These are phyloP conservation scores for Selenicereus undatus DNA, from an alignment of 148 eudicot species.

Conservation along the genomic window DNA sequence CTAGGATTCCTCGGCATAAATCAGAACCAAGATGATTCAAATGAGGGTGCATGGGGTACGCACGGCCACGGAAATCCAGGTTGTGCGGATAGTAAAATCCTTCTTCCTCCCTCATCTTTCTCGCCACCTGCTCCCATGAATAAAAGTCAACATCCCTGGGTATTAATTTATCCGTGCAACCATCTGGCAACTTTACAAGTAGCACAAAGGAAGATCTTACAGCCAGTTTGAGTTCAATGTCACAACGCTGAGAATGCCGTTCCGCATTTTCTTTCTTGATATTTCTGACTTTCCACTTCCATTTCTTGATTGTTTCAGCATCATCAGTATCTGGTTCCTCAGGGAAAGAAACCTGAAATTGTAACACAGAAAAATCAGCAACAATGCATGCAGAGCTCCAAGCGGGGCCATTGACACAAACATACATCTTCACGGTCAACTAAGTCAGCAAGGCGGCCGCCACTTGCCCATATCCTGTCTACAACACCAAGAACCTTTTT, in stretches of 20 bases:
- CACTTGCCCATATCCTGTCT: constrained; percentile 90
- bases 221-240: constrained; percentile 84
- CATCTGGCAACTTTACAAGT: not conserved
- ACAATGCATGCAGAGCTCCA: not conserved
- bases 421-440: constrained; percentile 87
- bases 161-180: constrained; percentile 2
- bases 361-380: constrained; percentile 9
- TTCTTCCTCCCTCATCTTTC: constrained; percentile 89
- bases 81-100: constrained; percentile 92
- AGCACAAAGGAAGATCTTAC: constrained; percentile 38
- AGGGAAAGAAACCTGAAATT: constrained; percentile 56
- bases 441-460: constrained; percentile 74
- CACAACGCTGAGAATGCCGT: constrained; percentile 89
- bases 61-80: constrained; percentile 96
- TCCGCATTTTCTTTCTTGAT: constrained; percentile 72
- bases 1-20: constrained; percentile 81
- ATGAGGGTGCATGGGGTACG: constrained; percentile 95
- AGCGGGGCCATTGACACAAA: constrained; percentile 5
- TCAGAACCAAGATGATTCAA: constrained; percentile 96
- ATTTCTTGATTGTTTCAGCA: constrained; percentile 55
- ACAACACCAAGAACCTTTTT: constrained; percentile 58
- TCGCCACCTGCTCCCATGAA: constrained; percentile 54
- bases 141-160: not conserved
- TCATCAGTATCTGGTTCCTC: constrained; percentile 85
- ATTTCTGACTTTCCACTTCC: constrained; percentile 75